Conservation (phyloP, 2,329 filamentous ascomycete genomes). For the Emmonsia crescens region DNA sequence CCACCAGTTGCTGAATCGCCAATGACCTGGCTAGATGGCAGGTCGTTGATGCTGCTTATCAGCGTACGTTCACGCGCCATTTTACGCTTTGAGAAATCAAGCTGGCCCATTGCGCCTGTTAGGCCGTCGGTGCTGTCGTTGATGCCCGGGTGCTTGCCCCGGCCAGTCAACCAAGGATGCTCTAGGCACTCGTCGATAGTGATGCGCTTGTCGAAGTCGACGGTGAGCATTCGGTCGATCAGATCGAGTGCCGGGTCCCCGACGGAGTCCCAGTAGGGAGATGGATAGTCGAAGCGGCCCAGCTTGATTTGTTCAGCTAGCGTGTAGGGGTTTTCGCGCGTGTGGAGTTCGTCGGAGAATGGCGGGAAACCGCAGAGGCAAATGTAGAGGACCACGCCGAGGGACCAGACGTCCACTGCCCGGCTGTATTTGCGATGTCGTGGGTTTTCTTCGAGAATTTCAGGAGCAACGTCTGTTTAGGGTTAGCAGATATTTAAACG, state of each 20-base stretch:
- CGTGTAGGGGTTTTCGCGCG: slow-evolving; percentile 69
- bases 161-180: slow-evolving; percentile 74
- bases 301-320: slow-evolving; percentile 82
- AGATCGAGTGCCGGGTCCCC: slow-evolving; percentile 81
- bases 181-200: slow-evolving; percentile 82
- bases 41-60: slow-evolving; percentile 68
- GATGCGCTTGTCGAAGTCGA: slow-evolving; percentile 71
- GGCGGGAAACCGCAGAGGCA: slow-evolving; percentile 94
- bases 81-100: slow-evolving; percentile 78
- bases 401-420: slow-evolving; percentile 90
- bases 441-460: slow-evolving; percentile 68
- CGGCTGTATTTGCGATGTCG: slow-evolving; percentile 82
- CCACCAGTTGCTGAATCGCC: slow-evolving; percentile 35
- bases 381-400: slow-evolving; percentile 96
- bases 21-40: slow-evolving; percentile 51
- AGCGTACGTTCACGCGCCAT: slow-evolving; percentile 73
- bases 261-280: slow-evolving; percentile 87
- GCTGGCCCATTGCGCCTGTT: slow-evolving; percentile 68
- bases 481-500: background rate
- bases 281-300: slow-evolving; percentile 86
- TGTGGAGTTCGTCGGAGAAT: slow-evolving; percentile 87
- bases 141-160: slow-evolving; percentile 42
- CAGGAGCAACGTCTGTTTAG: slow-evolving; percentile 67
- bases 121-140: slow-evolving; percentile 87
- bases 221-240: slow-evolving; percentile 89